Conservation (phyloP, 805 yeast species). For the Candida vartiovaarae region DNA sequence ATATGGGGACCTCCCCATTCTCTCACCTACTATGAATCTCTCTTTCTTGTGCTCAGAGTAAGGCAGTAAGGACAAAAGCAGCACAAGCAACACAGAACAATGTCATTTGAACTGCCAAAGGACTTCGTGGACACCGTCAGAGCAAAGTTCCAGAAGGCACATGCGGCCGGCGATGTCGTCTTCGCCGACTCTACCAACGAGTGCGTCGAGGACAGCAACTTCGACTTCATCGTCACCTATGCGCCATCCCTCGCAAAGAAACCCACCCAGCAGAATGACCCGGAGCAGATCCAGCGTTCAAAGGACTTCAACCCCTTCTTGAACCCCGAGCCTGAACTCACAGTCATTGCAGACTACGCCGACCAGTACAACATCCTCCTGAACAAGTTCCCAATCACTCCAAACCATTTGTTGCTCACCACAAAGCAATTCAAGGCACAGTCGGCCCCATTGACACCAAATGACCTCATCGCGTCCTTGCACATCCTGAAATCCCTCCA, state of each 20-base stretch:
- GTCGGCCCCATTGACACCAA: slow-evolving; percentile 58
- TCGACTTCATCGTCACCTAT: slow-evolving; percentile 26
- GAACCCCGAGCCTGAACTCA: slow-evolving; percentile 69
- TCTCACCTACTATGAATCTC: too few species aligned
- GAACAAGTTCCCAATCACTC: slow-evolving; percentile 82
- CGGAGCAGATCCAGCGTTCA: slow-evolving; percentile 26
- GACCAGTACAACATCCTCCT: slow-evolving; percentile 56
- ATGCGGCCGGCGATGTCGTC: slow-evolving; percentile 36
- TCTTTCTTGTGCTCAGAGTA: too few species aligned
- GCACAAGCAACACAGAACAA: too few species aligned
- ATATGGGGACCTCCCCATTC: too few species aligned
- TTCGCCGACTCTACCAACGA: slow-evolving; percentile 42
- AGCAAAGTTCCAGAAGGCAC: slow-evolving; percentile 42
- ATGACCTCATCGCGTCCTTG: slow-evolving; percentile 59
- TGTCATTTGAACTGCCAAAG: slow-evolving; percentile 27
- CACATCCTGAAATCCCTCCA: slow-evolving; percentile 46
- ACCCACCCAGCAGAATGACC: slow-evolving; percentile 31
- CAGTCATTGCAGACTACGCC: slow-evolving; percentile 48
- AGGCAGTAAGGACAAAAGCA: too few species aligned
- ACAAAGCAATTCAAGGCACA: slow-evolving; percentile 73
- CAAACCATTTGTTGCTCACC: slow-evolving; percentile 71
- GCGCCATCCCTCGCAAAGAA: slow-evolving; percentile 29
- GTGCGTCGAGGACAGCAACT: slow-evolving; percentile 24
- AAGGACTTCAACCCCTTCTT: slow-evolving; percentile 62
- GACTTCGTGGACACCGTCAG: slow-evolving; percentile 31